Conservation (phyloP, 1,284 basidiomycete genomes). For the Golubevia sp. region DNA sequence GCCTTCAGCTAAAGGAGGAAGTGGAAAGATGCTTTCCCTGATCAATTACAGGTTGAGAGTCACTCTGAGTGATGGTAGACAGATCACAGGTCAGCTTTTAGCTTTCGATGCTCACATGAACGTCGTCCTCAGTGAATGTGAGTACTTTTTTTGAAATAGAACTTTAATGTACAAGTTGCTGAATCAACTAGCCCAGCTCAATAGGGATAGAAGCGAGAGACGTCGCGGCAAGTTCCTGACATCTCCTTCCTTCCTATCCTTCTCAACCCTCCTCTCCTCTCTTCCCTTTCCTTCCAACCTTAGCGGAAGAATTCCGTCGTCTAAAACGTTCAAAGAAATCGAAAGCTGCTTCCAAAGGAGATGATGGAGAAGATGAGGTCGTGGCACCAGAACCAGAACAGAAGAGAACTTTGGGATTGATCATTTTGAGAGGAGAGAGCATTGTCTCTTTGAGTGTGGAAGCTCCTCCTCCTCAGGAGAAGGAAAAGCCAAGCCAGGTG, state of each 20-base stretch:
- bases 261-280: no score
- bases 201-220: slow-evolving; percentile 77
- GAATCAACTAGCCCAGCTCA: slow-evolving; percentile 81
- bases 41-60: slow-evolving; percentile 97
- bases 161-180: no score
- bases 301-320: not conserved
- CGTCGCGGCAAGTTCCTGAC: slow-evolving; percentile 63
- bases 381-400: slow-evolving; percentile 36
- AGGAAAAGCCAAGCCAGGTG: slow-evolving; percentile 24
- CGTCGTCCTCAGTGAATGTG: slow-evolving; percentile 94
- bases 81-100: slow-evolving; percentile 95
- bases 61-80: slow-evolving; percentile 95
- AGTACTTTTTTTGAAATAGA: no score
- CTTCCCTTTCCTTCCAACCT: not conserved
- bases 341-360: not conserved
- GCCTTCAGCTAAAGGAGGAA: slow-evolving; percentile 88
- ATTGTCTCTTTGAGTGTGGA: slow-evolving; percentile 56
- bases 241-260: no score
- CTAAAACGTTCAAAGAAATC: not conserved
- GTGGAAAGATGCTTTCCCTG: slow-evolving; percentile 87
- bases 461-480: slow-evolving; percentile 52
- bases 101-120: slow-evolving; percentile 99
- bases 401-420: slow-evolving; percentile 54
- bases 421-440: slow-evolving; percentile 56
- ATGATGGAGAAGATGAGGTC: slow-evolving; percentile 2